Evolutionary conservation across 1,284 basidiomycete species (phyloP).

Genomic region (Schizophyllum commune): DNA sequence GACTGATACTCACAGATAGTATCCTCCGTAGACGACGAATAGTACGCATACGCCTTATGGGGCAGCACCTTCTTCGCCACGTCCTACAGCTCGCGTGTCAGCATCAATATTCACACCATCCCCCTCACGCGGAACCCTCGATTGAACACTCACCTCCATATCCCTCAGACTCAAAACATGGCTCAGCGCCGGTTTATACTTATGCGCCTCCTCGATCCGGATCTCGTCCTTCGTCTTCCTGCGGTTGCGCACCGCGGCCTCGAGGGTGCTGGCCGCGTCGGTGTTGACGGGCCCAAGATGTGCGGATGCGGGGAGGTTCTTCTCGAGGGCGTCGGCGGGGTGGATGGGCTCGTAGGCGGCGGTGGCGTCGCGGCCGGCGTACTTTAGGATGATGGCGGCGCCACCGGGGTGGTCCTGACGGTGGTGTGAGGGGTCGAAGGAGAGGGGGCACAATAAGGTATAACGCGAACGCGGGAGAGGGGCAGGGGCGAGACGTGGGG

Average conservation of each 20-base stretch:
- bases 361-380: constrained; percentile 77
- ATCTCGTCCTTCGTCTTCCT: constrained; percentile 64
- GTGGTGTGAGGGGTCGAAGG: too few relatives aligned
- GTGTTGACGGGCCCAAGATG: constrained; percentile 66
- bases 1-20: constrained; percentile 44
- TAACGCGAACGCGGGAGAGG: too few relatives aligned
- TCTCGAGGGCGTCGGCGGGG: constrained; percentile 56
- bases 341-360: constrained; percentile 67
- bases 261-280: constrained; percentile 37
- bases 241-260: constrained; percentile 30
- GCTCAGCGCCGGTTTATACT: constrained; percentile 54
- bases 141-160: constrained; percentile 59
- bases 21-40: constrained; percentile 77
- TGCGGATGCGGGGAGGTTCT: constrained; percentile 53
- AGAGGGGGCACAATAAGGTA: too few relatives aligned
- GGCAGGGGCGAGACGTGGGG: too few relatives aligned
- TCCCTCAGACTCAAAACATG: constrained; percentile 69
- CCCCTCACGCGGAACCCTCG: too few relatives aligned
- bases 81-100: too few relatives aligned
- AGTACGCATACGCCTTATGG: constrained; percentile 74
- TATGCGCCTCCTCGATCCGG: constrained; percentile 55
- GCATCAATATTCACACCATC: too few relatives aligned
- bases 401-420: constrained; percentile 70
- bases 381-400: constrained; percentile 66
- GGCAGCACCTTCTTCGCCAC: constrained; percentile 63